Evolutionary conservation across 306 rosid species (phyloP), one percentile per base, ranked within the genome.

Genomic region (Castanea mollissima): DNA sequence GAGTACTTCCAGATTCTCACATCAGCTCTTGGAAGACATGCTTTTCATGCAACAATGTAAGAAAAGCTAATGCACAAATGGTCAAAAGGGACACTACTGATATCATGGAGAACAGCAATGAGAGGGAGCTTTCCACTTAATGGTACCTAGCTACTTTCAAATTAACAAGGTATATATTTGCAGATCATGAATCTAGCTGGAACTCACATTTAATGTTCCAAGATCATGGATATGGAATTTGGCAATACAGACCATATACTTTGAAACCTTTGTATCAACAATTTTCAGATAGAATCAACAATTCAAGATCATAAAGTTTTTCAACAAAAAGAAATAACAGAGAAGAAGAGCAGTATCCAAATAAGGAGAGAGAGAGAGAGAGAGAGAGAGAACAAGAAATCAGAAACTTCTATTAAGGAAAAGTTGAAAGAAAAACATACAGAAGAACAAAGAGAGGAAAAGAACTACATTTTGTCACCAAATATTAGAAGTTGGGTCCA

Each of bases 61-160:
- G 88, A 79, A 97, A 94, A 87, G 90, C 90, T 69, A 85, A 81
- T 68, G 85, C 91, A 60, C 97, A 88, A 75, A 90, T 84, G 75
- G 93, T 92, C 79, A 87, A 86, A 95, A 85, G 97, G 97, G 70
- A 94, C 97, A 9, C 54, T 92, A 73, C 84, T 92, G 94, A 97
- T 94, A 81, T 97, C 98, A 23, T 90, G 98, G 76, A 85, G 96
- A 83, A 92, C 98, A 75, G 98, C 98, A 67, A 90, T 85, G 78
- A 89, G 90, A 74, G 97, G 98, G 74, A 94, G 97, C 89, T 90
- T 90, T 84, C 97, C 97, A 21, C 91, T 92, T 57, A 94, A 94
- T 59, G 97, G 98, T 29, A 94, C 97, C 46, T 41, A 41, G 46
- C 49, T 94, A 92, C 85, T 94, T 94, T 72, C 97, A 94, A 85